Evolutionary conservation across 495 filamentous ascomycete species (phyloP), one percentile per base, ranked within the genome.

Genomic region (Xylona heveae): DNA sequence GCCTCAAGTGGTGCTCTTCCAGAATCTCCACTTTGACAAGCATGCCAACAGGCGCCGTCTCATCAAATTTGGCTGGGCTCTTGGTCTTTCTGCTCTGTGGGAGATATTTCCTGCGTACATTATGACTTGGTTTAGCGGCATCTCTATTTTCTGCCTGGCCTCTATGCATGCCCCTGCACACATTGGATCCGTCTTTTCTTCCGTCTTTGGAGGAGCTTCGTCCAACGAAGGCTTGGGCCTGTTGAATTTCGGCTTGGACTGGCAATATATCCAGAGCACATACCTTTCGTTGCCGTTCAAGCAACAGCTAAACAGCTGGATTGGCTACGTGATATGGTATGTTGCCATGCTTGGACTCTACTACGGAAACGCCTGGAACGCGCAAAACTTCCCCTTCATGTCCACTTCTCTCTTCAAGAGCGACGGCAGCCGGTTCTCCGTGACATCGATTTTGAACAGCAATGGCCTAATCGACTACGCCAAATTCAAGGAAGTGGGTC

Each of bases 21-120:
- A 56, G 28, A 43, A 38, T 0, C 46, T 56, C 8, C 53, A 56
- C 34, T 53, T 43, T 43, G 36, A 56, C 16, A 23, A 46, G 3
- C 17, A 43, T 19, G 44, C 40, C 22, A 49, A 49, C 33, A 47
- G 42, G 1, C 46, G 46, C 33, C 53, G 42, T 0, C 42, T 57
- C 1, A 35, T 8, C 7, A 13, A 39, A 26, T 43, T 40, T 5
- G 54, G 53, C 30, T 48, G 49, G 39, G 52, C 45, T 38, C 48
- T 51, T 7, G 43, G 53, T 17, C 28, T 33, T 4, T 49, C 57
- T 24, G 51, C 52, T 27, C 21, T 58, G 2, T 73, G 56, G 42
- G 62, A 69, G 38, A 54, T 62, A n/a, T 49, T 71, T 24, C 67
- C 66, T 1, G 57, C 60, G 12, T 71, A 62, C 35, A 62, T 71